A percentile compares a stretch with the other conserved stretches of the same genome.
Evolutionary conservation across 139 green algal genomes (phyloP).

Genomic region (Desmodesmus armatus): DNA sequence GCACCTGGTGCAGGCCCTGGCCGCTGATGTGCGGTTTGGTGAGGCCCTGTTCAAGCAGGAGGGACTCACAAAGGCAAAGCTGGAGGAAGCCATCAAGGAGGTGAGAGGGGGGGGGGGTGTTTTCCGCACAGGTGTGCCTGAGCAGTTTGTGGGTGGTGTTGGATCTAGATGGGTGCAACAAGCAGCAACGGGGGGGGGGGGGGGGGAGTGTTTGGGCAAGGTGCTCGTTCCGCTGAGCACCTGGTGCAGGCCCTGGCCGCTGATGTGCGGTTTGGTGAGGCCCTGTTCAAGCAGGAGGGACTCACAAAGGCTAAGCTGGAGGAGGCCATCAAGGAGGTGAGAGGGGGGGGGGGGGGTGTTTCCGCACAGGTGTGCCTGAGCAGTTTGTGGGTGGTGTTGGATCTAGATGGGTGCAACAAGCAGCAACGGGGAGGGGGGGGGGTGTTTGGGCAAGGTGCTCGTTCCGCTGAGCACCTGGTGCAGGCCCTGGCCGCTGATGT

Average conservation of each 20-base stretch:
- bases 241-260: constrained; percentile 88
- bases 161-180: too few species aligned
- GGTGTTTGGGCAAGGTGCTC: too few species aligned
- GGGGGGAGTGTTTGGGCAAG: too few species aligned
- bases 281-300: constrained; percentile 72
- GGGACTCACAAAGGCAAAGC: constrained; percentile 73
- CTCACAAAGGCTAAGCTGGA: constrained; percentile 82
- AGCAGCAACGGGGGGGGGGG: too few species aligned
- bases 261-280: constrained; percentile 83
- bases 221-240: constrained; percentile 97
- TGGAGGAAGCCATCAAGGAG: constrained; percentile 79
- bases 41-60: constrained; percentile 70
- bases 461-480: constrained; percentile 96
- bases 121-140: too few species aligned
- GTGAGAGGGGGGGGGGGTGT: not conserved
- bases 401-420: too few species aligned
- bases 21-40: constrained; percentile 86
- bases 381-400: not conserved
- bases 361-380: too few species aligned
- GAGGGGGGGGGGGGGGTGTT: not conserved
- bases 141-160: not conserved
- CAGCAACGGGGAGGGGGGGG: too few species aligned
- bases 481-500: constrained; percentile 86
- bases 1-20: constrained; percentile 92
- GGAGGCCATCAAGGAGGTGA: constrained; percentile 64